Evolutionary conservation across 1,284 basidiomycete species (phyloP), one percentile per base, ranked within the genome.

Genomic region (Ganoderma sinense): DNA sequence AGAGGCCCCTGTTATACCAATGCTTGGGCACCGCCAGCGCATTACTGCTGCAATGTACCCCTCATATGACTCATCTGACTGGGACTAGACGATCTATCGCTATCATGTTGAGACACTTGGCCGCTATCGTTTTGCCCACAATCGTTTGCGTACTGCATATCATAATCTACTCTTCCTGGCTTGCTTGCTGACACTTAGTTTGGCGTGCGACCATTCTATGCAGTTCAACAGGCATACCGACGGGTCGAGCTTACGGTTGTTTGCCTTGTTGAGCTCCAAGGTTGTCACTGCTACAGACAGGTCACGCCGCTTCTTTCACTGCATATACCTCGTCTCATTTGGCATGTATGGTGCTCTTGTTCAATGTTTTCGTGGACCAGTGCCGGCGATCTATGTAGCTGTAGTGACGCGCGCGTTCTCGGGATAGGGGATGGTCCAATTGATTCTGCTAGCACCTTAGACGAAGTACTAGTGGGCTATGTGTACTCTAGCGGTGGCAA

Each of bases 101-200:
- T 56, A 29, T 67, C 65, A 59, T 70, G 64, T 56, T 18, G 56
- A 20, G 33, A 59, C 56, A 59, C 31, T 36, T 59, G 8, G 56
- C n/a, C n/a, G n/a, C 56, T n/a, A 59, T 59, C 33, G 31, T 39
- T 59, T 59, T 43, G 62, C 14, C 23, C 67, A 36, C 48, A 31
- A 31, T 62, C n/a, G 40, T 13, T 51, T 41, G 39, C 40, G 2
- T 48, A 6, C 56, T 39, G 33, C 56, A 39, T 39, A 59, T 59
- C 13, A n/a, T 13, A 58, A 36, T 59, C 20, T 39, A 20, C 53
- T 59, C 18, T n/a, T 39, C 10, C 20, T 33, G 7, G 56, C n/a
- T 39, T 39, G 29, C 13, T 20, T 39, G 31, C 6, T 18, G 36
- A 36, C 20, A 39, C 56, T 36, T 13, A 39, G 36, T 10, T 36